Base-by-base conservation (phyloP, 306 rosid genomes). In the Ormosia semicastrata region DNA sequence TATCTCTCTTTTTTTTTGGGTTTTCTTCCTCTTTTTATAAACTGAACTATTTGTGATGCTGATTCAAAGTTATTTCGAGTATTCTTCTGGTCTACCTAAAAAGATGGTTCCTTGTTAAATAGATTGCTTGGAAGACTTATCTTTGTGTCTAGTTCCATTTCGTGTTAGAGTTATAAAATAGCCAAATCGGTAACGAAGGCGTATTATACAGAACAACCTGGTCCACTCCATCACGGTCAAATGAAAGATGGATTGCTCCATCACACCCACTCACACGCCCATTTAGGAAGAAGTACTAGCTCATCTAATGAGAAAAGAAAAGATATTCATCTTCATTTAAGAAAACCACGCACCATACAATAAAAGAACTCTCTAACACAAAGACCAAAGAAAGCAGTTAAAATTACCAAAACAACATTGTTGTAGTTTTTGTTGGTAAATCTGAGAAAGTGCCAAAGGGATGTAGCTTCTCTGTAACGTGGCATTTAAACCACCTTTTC, bases 391-490 rank as follows among this genome's bases (percentile, higher is more conserved):
- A 39, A 18, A 37, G 50, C 52, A 66, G 39, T 14, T 68, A 37
- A 67, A 76, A 80, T 59, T 71, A 85, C 73, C 56, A 73, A 67
- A 60, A 82, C 83, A 77, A 77, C 85, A 85, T 30, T 52, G 78
- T 29, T 53, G 29, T 85, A 71, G 75, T 69, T 76, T 47, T 58
- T 69, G 63, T 56, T 56, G 81, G 69, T 66, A 85, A 85, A 57
- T 68, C 75, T 49, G 60, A 46, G 63, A 69, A 77, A 56, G 49
- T 85, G 76, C 75, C 8, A 13, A 33, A 64, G 67, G 15, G 64
- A 83, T 66, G 72, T 36, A 59, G 69, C 79, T 64, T 76, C 63
- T 76, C 47, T 53, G 6, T 64, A 64, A 73, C 56, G 29, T 75
- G 78, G 66, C 50, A 43, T 64, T 81, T 50, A 32, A 67, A 43